Percentiles rank a stretch among this genome's conserved stretches.
Evolutionary conservation across 805 yeast genomes (phyloP).

Genomic region (Metschnikowia baotianmanensis): DNA sequence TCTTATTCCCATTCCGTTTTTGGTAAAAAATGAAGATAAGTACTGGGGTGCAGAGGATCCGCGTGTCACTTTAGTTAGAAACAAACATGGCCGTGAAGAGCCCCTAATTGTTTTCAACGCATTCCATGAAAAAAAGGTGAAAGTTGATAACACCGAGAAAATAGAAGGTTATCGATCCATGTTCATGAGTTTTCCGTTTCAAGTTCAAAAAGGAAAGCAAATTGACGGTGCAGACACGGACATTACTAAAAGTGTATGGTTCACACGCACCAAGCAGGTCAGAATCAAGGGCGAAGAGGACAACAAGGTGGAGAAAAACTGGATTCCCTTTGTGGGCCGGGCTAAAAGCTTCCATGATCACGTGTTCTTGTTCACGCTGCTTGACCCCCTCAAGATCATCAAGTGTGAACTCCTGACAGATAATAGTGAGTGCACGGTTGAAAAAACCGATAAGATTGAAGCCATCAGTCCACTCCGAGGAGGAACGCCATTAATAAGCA

Average conservation of each 20-base stretch:
- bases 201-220: constrained; percentile 15
- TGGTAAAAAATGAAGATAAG: constrained; percentile 5
- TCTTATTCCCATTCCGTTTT: constrained; percentile 12
- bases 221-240: not conserved
- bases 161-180: constrained; percentile 6
- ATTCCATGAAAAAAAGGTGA: constrained; percentile 13
- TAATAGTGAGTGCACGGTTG: constrained; percentile 23
- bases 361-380: constrained; percentile 31
- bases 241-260: constrained; percentile 1
- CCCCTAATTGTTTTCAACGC: constrained; percentile 48
- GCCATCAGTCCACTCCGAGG: constrained; percentile 22
- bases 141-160: not conserved
- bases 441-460: not conserved
- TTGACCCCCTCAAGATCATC: constrained; percentile 29
- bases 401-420: constrained; percentile 25
- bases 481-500: constrained; percentile 21
- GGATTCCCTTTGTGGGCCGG: constrained; percentile 38
- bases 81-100: constrained; percentile 37
- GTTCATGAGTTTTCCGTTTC: constrained; percentile 18
- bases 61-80: constrained; percentile 34
- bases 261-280: constrained; percentile 10
- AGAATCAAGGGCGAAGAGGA: constrained; percentile 5
- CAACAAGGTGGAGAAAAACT: constrained; percentile 29
- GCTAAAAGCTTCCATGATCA: constrained; percentile 24
- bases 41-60: constrained; percentile 52